Percentiles rank a stretch among this genome's conserved stretches.
phyloP scores from a whole-genome alignment of 140 eudicot genomes.

The Bidens hawaiensis region DNA sequence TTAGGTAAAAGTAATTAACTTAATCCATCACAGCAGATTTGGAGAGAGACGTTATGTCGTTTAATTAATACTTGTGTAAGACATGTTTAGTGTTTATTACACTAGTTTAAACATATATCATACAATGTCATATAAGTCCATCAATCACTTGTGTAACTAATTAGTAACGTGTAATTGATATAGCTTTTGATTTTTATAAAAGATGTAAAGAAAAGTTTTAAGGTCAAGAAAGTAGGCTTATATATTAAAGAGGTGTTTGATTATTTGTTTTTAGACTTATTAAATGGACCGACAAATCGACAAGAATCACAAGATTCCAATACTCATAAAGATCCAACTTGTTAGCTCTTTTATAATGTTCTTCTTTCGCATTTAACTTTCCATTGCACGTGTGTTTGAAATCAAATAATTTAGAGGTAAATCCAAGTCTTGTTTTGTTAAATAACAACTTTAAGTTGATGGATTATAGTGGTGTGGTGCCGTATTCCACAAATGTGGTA shows the following conservation, averaged over 20 bases:
- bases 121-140: background rate
- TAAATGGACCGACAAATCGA: conserved; percentile 6
- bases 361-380: background rate
- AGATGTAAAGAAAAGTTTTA: conserved; percentile 6
- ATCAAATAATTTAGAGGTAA: background rate
- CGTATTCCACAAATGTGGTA: too few species aligned
- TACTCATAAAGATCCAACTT: conserved; percentile 21
- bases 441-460: background rate
- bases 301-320: conserved; percentile 12
- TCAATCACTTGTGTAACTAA: background rate
- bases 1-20: too few species aligned
- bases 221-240: conserved; percentile 26
- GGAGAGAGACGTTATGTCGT: too few species aligned
- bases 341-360: conserved; percentile 2
- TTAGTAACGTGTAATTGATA: background rate
- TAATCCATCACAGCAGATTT: too few species aligned
- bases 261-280: too few species aligned
- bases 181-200: background rate
- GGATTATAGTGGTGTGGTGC: too few species aligned
- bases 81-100: too few species aligned
- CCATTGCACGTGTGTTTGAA: conserved; percentile 13
- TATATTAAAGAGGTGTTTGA: background rate
- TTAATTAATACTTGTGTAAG: too few species aligned
- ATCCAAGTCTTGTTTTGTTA: background rate
- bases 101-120: background rate